phyloP scores from a whole-genome alignment of 2,329 filamentous ascomycete species.

The Rhinocladiella similis region DNA sequence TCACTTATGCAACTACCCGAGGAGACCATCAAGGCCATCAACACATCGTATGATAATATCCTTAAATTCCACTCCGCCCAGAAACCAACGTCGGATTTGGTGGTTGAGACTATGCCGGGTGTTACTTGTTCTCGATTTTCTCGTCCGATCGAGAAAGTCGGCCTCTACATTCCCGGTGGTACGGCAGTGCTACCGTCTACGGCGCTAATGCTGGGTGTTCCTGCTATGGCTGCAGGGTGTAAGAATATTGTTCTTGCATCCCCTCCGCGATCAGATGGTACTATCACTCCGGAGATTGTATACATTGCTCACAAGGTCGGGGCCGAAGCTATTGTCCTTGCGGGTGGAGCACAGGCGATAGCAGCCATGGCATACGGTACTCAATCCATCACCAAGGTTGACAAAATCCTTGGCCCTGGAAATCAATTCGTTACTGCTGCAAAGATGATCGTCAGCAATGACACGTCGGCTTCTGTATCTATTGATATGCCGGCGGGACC shows the following conservation, averaged over 20 bases:
- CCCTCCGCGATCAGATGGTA: conserved; percentile 84
- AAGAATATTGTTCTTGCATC: conserved; percentile 92
- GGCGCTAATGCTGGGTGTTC: conserved; percentile 95
- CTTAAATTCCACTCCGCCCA: conserved; percentile 91
- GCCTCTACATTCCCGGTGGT: conserved; percentile 91
- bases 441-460: conserved; percentile 98
- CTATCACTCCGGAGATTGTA: conserved; percentile 92
- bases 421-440: conserved; percentile 98
- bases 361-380: conserved; percentile 98
- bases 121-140: conserved; percentile 92
- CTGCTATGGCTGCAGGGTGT: conserved; percentile 96
- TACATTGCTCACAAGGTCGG: conserved; percentile 97
- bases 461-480: conserved; percentile 89
- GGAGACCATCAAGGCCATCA: conserved; percentile 90
- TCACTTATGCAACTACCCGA: conserved; percentile 80
- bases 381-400: conserved; percentile 89
- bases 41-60: conserved; percentile 92
- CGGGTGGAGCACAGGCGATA: conserved; percentile 91
- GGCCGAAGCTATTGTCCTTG: conserved; percentile 91
- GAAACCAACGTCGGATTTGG: conserved; percentile 75
- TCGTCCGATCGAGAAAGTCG: conserved; percentile 91
- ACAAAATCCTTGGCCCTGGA: conserved; percentile 96
- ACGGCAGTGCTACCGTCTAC: conserved; percentile 97
- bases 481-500: conserved; percentile 99
- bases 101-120: conserved; percentile 96